phyloP scores from a whole-genome alignment of 2,329 filamentous ascomycete species.

The Cryphonectria radicalis region DNA sequence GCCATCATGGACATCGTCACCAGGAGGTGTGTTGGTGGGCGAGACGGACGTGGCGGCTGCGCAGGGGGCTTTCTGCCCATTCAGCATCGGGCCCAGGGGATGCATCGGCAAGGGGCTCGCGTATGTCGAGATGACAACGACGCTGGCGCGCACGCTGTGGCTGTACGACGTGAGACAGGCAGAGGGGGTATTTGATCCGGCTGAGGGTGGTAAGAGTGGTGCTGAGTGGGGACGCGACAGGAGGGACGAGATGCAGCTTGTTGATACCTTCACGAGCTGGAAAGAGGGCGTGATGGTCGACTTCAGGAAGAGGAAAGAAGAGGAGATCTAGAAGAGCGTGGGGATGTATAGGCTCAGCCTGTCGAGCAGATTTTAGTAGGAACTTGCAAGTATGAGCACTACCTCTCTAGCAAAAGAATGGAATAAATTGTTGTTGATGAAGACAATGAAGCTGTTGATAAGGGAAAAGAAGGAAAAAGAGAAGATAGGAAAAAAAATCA shows the following conservation, averaged over 20 bases:
- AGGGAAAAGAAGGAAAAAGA: not conserved
- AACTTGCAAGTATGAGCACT: not conserved
- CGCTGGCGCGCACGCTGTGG: constrained; percentile 64
- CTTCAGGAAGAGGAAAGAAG: constrained; percentile 49
- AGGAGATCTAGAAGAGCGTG: constrained; percentile 1
- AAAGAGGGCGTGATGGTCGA: constrained; percentile 74
- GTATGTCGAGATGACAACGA: constrained; percentile 68
- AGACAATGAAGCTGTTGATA: not conserved
- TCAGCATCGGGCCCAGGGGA: constrained; percentile 69
- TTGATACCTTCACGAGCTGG: constrained; percentile 73
- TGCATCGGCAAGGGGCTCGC: constrained; percentile 75
- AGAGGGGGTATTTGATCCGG: constrained; percentile 53
- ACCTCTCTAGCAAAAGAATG: not conserved
- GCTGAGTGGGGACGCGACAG: constrained; percentile 60
- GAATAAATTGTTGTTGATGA: not conserved
- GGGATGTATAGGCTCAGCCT: not conserved
- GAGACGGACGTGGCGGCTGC: constrained; percentile 59
- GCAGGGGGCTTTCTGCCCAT: constrained; percentile 74
- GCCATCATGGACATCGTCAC: constrained; percentile 26
- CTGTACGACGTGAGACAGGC: constrained; percentile 63
- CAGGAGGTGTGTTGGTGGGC: constrained; percentile 44
- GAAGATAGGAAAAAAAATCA: too few relatives aligned
- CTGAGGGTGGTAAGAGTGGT: constrained; percentile 51
- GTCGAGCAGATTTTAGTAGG: not conserved
- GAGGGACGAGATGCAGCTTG: constrained; percentile 67